phyloP scores from a whole-genome alignment of 1,284 basidiomycete species.

The Xerocomus amazonicus region DNA sequence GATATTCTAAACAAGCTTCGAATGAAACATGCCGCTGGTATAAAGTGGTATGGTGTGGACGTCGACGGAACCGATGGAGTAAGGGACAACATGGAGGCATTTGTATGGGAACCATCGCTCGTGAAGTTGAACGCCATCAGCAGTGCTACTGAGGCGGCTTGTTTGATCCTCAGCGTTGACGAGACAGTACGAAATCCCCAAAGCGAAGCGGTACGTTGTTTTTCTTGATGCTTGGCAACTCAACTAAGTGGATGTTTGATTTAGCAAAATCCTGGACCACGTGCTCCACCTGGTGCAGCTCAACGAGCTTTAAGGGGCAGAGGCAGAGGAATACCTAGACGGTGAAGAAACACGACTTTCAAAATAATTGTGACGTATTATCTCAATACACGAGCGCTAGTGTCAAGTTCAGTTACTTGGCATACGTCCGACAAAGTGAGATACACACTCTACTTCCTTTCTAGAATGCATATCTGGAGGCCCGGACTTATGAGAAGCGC shows the following conservation, averaged over 20 bases:
- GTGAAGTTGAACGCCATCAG: slow-evolving; percentile 95
- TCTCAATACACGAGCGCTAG: slow-evolving; percentile 12
- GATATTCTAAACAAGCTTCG: slow-evolving; percentile 97
- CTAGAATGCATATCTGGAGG: no score
- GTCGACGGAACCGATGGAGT: slow-evolving; percentile 89
- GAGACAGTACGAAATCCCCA: slow-evolving; percentile 94
- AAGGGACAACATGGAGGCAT: slow-evolving; percentile 93
- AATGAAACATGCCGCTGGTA: slow-evolving; percentile 91
- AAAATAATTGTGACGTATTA: slow-evolving; percentile 14
- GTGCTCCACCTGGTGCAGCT: slow-evolving; percentile 79
- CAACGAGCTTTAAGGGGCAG: slow-evolving; percentile 80
- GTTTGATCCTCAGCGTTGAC: slow-evolving; percentile 91
- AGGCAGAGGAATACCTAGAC: slow-evolving; percentile 72
- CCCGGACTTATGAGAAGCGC: no score
- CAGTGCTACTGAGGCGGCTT: slow-evolving; percentile 95
- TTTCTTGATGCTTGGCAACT: slow-evolving; percentile 4
- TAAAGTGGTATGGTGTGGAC: slow-evolving; percentile 92
- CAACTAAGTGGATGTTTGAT: slow-evolving; percentile 13
- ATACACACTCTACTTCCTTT: no score
- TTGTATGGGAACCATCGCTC: slow-evolving; percentile 97
- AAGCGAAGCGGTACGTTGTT: slow-evolving; percentile 73
- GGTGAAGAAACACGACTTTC: slow-evolving; percentile 37
- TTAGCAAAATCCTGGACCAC: slow-evolving; percentile 73
- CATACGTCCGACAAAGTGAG: no score
- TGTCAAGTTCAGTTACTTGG: not conserved